Evolutionary conservation across 2,329 filamentous ascomycete genomes (phyloP), one percentile per base, ranked within the genome.

Genomic region (Fusarium oxysporum): DNA sequence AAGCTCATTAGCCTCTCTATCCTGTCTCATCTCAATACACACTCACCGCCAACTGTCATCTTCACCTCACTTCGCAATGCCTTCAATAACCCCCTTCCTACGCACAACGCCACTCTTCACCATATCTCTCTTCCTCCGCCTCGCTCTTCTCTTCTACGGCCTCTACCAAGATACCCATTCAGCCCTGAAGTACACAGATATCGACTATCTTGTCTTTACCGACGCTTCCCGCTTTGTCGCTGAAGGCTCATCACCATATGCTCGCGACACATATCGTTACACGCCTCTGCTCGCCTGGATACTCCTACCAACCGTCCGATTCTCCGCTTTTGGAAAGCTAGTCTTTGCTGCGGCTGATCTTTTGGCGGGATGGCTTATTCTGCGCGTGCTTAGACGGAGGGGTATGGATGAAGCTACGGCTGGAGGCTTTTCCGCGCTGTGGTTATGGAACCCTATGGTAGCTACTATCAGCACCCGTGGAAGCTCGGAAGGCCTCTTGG

Each of bases 171-270:
- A 99, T 83, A 92, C 94, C 68, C 88, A 95, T 83, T 97, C 95
- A 12, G 92, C 96, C 19, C 85, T 99, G 79, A 98, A 98, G 84
- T 99, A 98, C 86, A 99, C 96, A 57, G 96, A 99, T 83, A 98
- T 99, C 78, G 96, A 99, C 86, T 99, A 99, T 83, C 91, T 95
- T 73, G 96, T 99, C 81, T 99, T 99, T 86, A 98, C 96, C 54
- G 96, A 98, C 81, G 96, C 96, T 32, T 90, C 96, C 5, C 92
- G 93, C 73, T 96, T 93, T 82, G 83, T 94, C 47, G 84, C 91
- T 7, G 85, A 83, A n/a, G 89, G 89, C 7, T 83, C 85, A 51
- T 93, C 93, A 1, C 96, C 96, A 4, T 99, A 99, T 81, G 88
- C 89, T 44, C 91, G 96, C 60, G 96, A 96, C 79, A 99, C 96